phyloP scores from a whole-genome alignment of 768 basidiomycete species.

The Xerocomus spinulosus region DNA sequence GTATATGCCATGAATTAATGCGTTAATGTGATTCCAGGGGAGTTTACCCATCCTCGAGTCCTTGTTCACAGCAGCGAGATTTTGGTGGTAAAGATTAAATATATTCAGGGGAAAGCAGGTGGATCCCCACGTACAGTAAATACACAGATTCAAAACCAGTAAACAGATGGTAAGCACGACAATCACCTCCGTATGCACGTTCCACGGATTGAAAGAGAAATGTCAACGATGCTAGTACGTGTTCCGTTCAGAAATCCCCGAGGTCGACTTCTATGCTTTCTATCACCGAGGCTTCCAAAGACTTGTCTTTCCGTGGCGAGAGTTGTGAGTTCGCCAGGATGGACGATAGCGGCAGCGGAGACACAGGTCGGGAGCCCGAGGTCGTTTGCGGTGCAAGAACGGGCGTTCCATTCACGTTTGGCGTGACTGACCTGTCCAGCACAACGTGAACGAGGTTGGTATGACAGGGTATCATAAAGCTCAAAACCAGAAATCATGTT shows the following conservation, averaged over 20 bases:
- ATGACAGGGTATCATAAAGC: constrained; percentile 19
- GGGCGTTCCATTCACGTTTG: constrained; percentile 48
- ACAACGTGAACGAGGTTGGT: constrained; percentile 4
- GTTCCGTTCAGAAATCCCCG: constrained; percentile 58
- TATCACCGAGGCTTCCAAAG: constrained; percentile 51
- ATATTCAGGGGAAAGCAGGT: not conserved
- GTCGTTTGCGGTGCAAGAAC: constrained; percentile 29
- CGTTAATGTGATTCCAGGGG: too few species aligned
- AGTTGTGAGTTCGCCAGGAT: constrained; percentile 17
- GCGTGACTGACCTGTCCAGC: constrained; percentile 35
- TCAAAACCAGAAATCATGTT: not conserved
- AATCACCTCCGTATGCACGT: not conserved
- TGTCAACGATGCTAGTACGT: constrained; percentile 1
- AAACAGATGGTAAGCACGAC: not conserved
- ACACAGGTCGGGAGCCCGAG: constrained; percentile 31
- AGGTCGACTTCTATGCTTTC: constrained; percentile 71
- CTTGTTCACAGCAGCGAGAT: too few species aligned
- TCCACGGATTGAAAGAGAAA: not conserved
- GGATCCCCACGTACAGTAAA: not conserved
- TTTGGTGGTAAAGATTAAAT: not conserved
- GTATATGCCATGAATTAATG: not conserved
- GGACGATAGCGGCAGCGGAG: constrained; percentile 31
- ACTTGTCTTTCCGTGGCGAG: constrained; percentile 34
- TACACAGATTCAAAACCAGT: not conserved
- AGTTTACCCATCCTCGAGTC: too few species aligned